These are phyloP conservation scores for Clonostachys sp. DNA, from an alignment of 2,329 filamentous ascomycete species.

Conservation along the genomic window DNA sequence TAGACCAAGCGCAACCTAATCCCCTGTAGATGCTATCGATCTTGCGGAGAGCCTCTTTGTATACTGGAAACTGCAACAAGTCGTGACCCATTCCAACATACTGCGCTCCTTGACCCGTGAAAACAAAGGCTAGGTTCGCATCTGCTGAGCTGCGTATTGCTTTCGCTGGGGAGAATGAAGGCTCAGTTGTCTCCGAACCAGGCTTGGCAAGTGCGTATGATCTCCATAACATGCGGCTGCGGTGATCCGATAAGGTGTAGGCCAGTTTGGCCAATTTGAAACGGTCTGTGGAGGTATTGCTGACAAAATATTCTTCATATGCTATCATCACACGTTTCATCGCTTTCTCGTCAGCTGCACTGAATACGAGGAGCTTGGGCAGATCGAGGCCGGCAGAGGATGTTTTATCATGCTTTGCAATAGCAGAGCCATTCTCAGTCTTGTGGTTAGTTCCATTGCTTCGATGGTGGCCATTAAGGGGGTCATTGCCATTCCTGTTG, in stretches of 20 bases:
- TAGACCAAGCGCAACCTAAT: slow-evolving; percentile 1
- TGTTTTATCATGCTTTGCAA: too few species aligned
- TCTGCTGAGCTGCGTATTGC: not conserved
- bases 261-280: slow-evolving; percentile 5
- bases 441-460: not conserved
- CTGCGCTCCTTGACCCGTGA: slow-evolving; percentile 16
- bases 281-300: not conserved
- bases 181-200: slow-evolving; percentile 22
- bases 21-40: not conserved
- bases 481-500: not conserved
- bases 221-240: slow-evolving; percentile 6
- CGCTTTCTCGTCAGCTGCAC: not conserved
- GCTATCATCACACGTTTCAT: not conserved
- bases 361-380: not conserved
- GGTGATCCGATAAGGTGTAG: slow-evolving; percentile 7
- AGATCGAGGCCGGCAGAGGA: too few species aligned
- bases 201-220: slow-evolving; percentile 26
- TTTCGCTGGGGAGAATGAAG: slow-evolving; percentile 11
- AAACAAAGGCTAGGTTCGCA: slow-evolving; percentile 5
- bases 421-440: not conserved
- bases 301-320: not conserved
- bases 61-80: not conserved
- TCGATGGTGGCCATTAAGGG: not conserved
- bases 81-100: slow-evolving; percentile 11
- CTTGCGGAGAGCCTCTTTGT: not conserved